Evolutionary conservation across 2,329 filamentous ascomycete species (phyloP), one percentile per base, ranked within the genome.

Genomic region (Ceratocystis alfenasii): DNA sequence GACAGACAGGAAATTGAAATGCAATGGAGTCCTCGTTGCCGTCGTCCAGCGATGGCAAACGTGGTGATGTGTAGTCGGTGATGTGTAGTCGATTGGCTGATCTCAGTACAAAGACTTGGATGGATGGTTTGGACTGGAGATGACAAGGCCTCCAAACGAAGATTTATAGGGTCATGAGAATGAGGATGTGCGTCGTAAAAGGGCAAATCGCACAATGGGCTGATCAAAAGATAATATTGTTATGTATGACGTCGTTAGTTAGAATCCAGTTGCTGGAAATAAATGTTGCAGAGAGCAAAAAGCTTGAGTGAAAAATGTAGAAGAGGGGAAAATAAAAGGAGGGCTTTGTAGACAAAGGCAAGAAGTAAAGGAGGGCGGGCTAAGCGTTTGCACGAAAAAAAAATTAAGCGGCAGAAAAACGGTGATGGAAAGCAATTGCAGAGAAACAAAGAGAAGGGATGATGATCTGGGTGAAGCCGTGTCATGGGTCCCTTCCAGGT

Each of bases 81-180:
- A 22, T 25, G 48, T 50, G 46, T 17, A 12, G 45, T 48, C 17
- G 45, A 8, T 10, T 53, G 48, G 20, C 25, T 15, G 48, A 12
- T 53, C 22, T 28, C 20, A 25, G 25, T 8, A 25, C 48, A 28
- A 25, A 53, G 48, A 8, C 48, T 25, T 4, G 46, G n/a, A 50
- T 50, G 46, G 22, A 2, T 48, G 50, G 8, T 28, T 15, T 12
- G 0, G 28, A 20, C 6, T 36, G 25, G n/a, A 25, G 53, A 25
- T 59, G 25, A 33, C 53, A 25, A 33, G 53, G 53, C 28, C 28
- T 15, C 53, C 25, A 59, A 59, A 30, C 36, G 5, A 33, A 33
- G 17, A 36, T n/a, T n/a, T 59, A 59, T 59, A 59, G 25, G 53
- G 28, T 59, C 33, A 59, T 59, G 7, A 41, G 17, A 59, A 59